These are phyloP conservation scores for Jamesozyma hellenica DNA, from an alignment of 805 yeast genomes.

Conservation along the genomic window DNA sequence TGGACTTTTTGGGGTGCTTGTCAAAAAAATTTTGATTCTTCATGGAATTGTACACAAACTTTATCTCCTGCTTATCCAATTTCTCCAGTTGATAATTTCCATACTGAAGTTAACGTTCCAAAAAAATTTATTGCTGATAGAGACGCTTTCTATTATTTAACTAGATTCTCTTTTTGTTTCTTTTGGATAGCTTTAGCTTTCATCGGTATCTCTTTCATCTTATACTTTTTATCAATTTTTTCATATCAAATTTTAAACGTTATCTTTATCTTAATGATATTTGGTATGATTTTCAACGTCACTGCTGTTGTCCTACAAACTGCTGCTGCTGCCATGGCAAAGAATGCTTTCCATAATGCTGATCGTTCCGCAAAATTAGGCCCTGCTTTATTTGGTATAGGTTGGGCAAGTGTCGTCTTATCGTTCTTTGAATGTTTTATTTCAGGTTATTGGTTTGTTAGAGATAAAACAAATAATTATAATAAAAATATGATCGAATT, in stretches of 20 bases:
- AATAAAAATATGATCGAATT: neutral
- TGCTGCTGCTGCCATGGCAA: constrained; percentile 69
- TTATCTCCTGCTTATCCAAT: constrained; percentile 62
- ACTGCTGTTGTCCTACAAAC: constrained; percentile 66
- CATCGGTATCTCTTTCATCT: constrained; percentile 50
- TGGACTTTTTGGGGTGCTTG: constrained; percentile 85
- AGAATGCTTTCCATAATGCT: constrained; percentile 48
- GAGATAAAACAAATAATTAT: neutral
- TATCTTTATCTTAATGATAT: constrained; percentile 39
- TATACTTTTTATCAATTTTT: constrained; percentile 46
- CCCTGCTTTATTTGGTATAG: constrained; percentile 46
- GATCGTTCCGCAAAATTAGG: constrained; percentile 42
- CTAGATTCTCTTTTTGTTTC: constrained; percentile 58
- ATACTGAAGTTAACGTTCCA: constrained; percentile 45
- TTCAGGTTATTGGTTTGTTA: constrained; percentile 1
- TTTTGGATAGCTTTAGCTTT: constrained; percentile 51
- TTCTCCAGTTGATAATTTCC: constrained; percentile 66
- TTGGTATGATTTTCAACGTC: constrained; percentile 45
- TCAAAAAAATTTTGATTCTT: constrained; percentile 14
- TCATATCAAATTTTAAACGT: constrained; percentile 46
- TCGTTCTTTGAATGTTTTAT: constrained; percentile 9
- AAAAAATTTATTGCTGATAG: constrained; percentile 42
- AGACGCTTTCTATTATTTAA: constrained; percentile 49
- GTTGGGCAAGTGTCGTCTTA: constrained; percentile 60
- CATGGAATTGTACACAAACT: constrained; percentile 9